Conservation (phyloP, 768 basidiomycete genomes). For the Termitomyces sp. region DNA sequence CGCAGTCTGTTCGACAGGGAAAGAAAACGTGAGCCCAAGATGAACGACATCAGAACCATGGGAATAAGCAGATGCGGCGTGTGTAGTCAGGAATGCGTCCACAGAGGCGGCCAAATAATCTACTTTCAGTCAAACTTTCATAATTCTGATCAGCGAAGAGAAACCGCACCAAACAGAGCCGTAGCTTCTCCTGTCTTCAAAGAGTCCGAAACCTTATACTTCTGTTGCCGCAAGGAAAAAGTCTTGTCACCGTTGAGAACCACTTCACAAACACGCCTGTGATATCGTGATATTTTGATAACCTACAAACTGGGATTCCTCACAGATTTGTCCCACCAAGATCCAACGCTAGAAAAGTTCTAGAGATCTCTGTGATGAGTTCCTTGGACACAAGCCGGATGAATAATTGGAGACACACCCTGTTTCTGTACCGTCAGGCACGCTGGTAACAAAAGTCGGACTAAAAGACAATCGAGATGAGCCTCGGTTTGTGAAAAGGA, state of each 20-base stretch:
- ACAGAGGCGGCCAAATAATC: conserved; percentile 98
- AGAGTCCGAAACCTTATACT: conserved; percentile 92
- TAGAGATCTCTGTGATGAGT: conserved; percentile 23
- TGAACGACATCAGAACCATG: conserved; percentile 32
- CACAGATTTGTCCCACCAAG: conserved; percentile 97
- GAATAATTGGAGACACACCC: conserved; percentile 48
- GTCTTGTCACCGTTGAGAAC: conserved; percentile 84
- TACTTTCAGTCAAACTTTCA: conserved; percentile 23
- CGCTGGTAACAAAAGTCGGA: conserved; percentile 92
- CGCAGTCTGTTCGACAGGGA: conserved; percentile 96
- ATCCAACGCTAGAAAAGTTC: conserved; percentile 94
- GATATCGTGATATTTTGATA: conserved; percentile 9
- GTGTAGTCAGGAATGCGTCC: conserved; percentile 82
- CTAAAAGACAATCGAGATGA: conserved; percentile 32
- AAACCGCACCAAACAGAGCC: conserved; percentile 68
- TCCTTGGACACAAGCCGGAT: background rate
- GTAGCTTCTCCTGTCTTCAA: conserved; percentile 91
- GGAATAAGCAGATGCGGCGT: conserved; percentile 30
- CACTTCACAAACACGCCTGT: conserved; percentile 92
- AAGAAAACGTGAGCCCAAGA: conserved; percentile 94
- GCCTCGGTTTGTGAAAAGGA: background rate
- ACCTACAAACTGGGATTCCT: conserved; percentile 22
- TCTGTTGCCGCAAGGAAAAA: conserved; percentile 89
- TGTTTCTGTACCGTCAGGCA: conserved; percentile 90
- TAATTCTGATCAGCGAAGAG: conserved; percentile 1